Base-by-base conservation (phyloP, 2,329 filamentous ascomycete species). In the Trichothecium sympodiale region DNA sequence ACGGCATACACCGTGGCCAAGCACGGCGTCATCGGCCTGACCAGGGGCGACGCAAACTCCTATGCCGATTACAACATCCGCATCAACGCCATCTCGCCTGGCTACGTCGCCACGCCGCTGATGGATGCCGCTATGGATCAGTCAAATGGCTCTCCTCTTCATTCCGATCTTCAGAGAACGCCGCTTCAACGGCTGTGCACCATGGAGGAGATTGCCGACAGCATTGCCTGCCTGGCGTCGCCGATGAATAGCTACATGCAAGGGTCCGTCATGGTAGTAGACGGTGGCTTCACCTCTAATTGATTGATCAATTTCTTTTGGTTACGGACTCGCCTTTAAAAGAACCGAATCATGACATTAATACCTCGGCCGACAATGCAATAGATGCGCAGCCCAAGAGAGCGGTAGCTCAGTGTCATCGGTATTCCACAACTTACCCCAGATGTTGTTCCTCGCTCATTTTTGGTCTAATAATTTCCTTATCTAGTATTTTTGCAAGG, bases 1-100 rank as follows among this genome's bases (percentile, higher is more conserved):
- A 65, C 60, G 2, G 61, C 68, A 14, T 76, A 75, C 45, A 47
- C 61, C 4, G 57, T 67, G 1, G 59, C 64, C 31, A 76, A 75
- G 50, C 69, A 74, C 46, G 70, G 62, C 17, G 46, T 42, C 20
- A 23, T 40, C 17, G 38, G 38, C 7, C 38, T 40, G 6, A 40
- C 38, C 5, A 37, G 31, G 23, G 35, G 17, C 12, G 38, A 40
- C n/a, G 38, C 38, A 9, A 35, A 31, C 32, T 13, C 23, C 17
- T 40, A 40, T 25, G 31, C 18, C 17, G 26, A 34, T 9, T 31
- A 37, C 17, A 34, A 37, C 25, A 40, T 40, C 20, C 31, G 32
- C n/a, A 37, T 40, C 23, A 40, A 40, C 35, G 31, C 31, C 31
- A 37, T 40, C 17, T 25, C 20, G 17, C 38, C 38, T 5, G 38